A percentile compares a stretch with the other conserved stretches of the same genome.
These are phyloP conservation scores for Circinella minor DNA, from an alignment of 371 early-diverging fungal species.

Conservation along the genomic window DNA sequence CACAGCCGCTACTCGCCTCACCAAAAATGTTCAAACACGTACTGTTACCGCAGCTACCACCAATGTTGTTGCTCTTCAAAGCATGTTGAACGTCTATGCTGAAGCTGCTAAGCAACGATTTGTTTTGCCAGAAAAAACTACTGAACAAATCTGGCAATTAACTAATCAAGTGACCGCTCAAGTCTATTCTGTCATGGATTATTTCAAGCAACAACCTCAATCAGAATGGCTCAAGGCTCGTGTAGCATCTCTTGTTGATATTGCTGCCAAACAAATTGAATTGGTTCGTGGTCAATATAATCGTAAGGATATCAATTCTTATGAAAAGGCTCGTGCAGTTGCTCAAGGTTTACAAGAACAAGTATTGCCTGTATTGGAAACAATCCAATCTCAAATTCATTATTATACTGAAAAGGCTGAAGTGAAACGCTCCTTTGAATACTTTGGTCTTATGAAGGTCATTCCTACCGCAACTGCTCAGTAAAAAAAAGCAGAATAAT, in stretches of 20 bases:
- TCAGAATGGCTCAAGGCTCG: conserved; percentile 51
- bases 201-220: conserved; percentile 50
- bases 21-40: conserved; percentile 28
- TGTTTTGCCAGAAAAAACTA: conserved; percentile 3
- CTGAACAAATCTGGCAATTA: conserved; percentile 8
- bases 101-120: conserved; percentile 37
- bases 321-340: conserved; percentile 59
- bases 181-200: conserved; percentile 34
- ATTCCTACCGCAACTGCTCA: neutral
- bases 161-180: conserved; percentile 35
- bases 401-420: conserved; percentile 30
- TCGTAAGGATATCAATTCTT: conserved; percentile 50
- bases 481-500: neutral
- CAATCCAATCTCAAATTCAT: conserved; percentile 40
- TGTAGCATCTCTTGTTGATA: conserved; percentile 40
- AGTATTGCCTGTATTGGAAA: conserved; percentile 57
- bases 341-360: conserved; percentile 53
- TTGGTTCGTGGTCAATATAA: conserved; percentile 44
- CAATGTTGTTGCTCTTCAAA: conserved; percentile 33
- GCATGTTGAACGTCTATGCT: conserved; percentile 29
- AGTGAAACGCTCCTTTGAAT: conserved; percentile 5
- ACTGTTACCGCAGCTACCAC: conserved; percentile 26
- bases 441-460: conserved; percentile 7
- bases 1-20: conserved; percentile 34
- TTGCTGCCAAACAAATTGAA: conserved; percentile 50